A percentile compares a stretch with the other conserved stretches of the same genome.
These are phyloP conservation scores for Sarcomyxa edulis DNA, from an alignment of 768 basidiomycete species.

Conservation along the genomic window DNA sequence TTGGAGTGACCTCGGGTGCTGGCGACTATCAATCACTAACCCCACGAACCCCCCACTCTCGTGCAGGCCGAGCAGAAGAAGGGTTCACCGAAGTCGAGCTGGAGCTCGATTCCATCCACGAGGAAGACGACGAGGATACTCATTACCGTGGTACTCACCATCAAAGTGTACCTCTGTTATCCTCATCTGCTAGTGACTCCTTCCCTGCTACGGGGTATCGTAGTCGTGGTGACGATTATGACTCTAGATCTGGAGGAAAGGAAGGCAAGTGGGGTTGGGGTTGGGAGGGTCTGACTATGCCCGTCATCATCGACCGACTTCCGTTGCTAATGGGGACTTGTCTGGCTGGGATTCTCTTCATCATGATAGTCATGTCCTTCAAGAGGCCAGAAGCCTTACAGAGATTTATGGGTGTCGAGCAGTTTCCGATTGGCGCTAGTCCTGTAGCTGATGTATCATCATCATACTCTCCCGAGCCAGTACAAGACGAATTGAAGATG, in stretches of 20 bases:
- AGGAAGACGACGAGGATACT: conserved; percentile 30
- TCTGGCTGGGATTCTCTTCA: conserved; percentile 37
- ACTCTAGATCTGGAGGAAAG: conserved; percentile 11
- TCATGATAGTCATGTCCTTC: conserved; percentile 46
- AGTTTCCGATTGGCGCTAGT: too few relatives aligned
- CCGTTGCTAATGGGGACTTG: conserved; percentile 43
- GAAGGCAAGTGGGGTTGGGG: too few relatives aligned
- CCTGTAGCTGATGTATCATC: too few relatives aligned
- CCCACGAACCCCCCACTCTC: conserved; percentile 60
- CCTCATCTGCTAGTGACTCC: conserved; percentile 35
- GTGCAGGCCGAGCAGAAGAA: conserved; percentile 52
- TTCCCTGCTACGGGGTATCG: conserved; percentile 35
- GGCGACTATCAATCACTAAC: conserved; percentile 35
- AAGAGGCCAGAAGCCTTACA: conserved; percentile 42
- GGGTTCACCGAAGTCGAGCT: conserved; percentile 45
- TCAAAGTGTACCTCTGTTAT: conserved; percentile 42
- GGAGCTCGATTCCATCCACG: conserved; percentile 25
- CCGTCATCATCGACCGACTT: conserved; percentile 21
- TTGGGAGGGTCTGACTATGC: conserved; percentile 14
- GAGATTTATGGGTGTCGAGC: conserved; percentile 38
- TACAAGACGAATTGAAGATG: conserved; percentile 7
- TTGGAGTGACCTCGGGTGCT: conserved; percentile 22
- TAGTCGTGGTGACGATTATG: conserved; percentile 34
- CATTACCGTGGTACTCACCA: conserved; percentile 30
- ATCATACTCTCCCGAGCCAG: too few relatives aligned